Evolutionary conservation across 1,284 basidiomycete genomes (phyloP).

Genomic region (Fomitopsis betulina): DNA sequence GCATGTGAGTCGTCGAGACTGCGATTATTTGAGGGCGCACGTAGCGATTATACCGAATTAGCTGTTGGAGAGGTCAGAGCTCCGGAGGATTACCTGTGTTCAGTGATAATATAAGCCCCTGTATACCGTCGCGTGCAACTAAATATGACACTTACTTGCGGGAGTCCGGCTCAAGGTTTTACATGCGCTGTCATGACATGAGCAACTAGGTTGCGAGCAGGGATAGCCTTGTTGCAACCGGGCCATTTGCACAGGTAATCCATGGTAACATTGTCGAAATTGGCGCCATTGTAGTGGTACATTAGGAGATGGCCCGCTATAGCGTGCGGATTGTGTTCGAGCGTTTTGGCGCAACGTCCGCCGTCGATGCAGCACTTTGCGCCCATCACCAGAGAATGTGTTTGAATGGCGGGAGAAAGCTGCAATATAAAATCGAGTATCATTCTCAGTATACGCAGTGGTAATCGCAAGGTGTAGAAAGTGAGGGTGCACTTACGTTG

Average conservation of each 20-base stretch:
- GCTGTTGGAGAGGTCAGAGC: too few relatives aligned
- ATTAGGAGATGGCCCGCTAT: background rate
- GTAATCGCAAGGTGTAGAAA: background rate
- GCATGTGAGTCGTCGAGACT: too few relatives aligned
- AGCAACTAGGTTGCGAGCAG: background rate
- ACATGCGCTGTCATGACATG: background rate
- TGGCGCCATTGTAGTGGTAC: background rate
- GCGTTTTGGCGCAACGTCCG: background rate
- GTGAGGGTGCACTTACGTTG: too few relatives aligned
- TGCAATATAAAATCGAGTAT: background rate
- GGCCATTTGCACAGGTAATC: background rate
- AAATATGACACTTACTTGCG: too few relatives aligned
- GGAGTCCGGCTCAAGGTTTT: background rate
- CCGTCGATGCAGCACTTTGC: background rate
- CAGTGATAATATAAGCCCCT: too few relatives aligned
- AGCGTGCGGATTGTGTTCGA: background rate
- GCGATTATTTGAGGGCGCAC: too few relatives aligned
- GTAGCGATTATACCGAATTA: too few relatives aligned
- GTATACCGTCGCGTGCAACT: too few relatives aligned
- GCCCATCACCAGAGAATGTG: background rate
- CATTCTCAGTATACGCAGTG: background rate
- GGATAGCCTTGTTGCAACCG: background rate
- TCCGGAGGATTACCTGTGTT: too few relatives aligned
- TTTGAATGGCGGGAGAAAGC: background rate
- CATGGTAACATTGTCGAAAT: background rate